Conservation (phyloP, 2,329 filamentous ascomycete species). For the Capronia americana region DNA sequence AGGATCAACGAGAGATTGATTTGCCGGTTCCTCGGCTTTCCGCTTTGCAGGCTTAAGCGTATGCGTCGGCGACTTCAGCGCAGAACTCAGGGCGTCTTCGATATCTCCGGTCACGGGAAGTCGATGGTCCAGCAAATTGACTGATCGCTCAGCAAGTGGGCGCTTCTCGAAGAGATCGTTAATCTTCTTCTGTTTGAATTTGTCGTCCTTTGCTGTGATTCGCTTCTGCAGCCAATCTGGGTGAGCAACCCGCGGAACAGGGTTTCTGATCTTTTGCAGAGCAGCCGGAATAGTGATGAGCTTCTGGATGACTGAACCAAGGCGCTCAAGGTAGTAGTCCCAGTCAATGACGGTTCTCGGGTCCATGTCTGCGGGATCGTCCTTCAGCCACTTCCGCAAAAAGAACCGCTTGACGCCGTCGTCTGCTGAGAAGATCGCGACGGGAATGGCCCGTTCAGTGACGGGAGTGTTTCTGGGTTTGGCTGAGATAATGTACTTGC, state of each 20-base stretch:
- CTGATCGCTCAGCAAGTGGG: conserved; percentile 57
- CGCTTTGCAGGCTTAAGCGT: conserved; percentile 71
- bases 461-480: conserved; percentile 87
- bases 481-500: conserved; percentile 98
- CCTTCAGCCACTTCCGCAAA: conserved; percentile 92
- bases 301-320: conserved; percentile 98
- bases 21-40: conserved; percentile 67
- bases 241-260: conserved; percentile 89
- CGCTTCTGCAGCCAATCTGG: conserved; percentile 95
- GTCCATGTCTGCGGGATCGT: conserved; percentile 90
- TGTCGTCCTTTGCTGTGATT: conserved; percentile 95
- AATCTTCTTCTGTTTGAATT: conserved; percentile 98
- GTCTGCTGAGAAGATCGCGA: conserved; percentile 96
- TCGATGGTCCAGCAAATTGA: conserved; percentile 66
- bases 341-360: conserved; percentile 90
- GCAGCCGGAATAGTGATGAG: conserved; percentile 98
- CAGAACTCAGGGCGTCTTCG: conserved; percentile 78
- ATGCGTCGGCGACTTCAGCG: conserved; percentile 68
- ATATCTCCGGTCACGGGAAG: conserved; percentile 67
- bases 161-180: conserved; percentile 79
- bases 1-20: conserved; percentile 68
- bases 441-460: conserved; percentile 90
- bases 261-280: conserved; percentile 91
- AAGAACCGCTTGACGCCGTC: conserved; percentile 86
- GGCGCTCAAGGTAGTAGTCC: conserved; percentile 94